Percentiles rank a stretch among this genome's conserved stretches.
phyloP scores from a whole-genome alignment of 768 basidiomycete species.

The Lactarius hengduanensis region DNA sequence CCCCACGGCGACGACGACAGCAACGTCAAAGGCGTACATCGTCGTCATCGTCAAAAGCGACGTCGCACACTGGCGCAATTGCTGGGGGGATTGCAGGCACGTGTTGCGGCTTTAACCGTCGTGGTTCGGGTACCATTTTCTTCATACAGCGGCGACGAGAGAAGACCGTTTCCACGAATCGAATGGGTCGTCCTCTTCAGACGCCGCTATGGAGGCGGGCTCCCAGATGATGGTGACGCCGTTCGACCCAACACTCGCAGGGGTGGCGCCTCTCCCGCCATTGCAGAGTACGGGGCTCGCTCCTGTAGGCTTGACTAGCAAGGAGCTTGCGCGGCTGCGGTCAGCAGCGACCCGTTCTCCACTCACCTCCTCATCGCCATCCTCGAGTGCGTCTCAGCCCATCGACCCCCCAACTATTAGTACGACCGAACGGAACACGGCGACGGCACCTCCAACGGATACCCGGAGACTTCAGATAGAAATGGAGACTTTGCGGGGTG shows the following conservation, averaged over 20 bases:
- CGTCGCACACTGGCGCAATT: no score
- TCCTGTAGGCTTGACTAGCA: constrained; percentile 13
- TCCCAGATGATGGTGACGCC: background rate
- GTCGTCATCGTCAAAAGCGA: no score
- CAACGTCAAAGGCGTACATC: no score
- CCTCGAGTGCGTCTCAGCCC: no score
- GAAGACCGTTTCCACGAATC: background rate
- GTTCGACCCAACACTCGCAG: background rate
- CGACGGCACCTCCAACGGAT: no score
- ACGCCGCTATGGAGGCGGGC: background rate
- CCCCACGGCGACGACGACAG: no score
- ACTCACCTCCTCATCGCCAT: no score
- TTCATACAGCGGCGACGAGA: constrained; percentile 15
- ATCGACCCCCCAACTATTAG: no score
- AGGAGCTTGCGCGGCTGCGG: constrained; percentile 18
- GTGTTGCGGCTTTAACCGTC: no score
- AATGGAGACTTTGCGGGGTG: constrained; percentile 33
- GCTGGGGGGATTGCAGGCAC: no score
- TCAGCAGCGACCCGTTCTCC: background rate
- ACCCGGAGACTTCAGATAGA: constrained; percentile 26
- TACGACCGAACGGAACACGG: background rate
- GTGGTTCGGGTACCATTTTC: background rate
- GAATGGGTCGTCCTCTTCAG: background rate
- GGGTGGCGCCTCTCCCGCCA: background rate
- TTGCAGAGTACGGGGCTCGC: background rate